These are phyloP conservation scores for Phylloporus rhodoxanthus DNA, from an alignment of 768 basidiomycete species.

Conservation along the genomic window DNA sequence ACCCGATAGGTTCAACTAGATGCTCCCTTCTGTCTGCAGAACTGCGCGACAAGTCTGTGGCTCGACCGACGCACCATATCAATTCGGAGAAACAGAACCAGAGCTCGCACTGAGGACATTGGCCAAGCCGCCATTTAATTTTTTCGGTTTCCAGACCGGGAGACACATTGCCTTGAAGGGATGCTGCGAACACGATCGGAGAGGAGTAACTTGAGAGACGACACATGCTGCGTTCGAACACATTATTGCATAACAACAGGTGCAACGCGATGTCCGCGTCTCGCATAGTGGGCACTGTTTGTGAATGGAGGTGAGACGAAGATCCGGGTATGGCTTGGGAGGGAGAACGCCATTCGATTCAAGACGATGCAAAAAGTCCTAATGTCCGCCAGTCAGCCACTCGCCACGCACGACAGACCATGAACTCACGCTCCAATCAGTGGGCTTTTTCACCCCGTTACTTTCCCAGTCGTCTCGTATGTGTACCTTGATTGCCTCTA, in stretches of 20 bases:
- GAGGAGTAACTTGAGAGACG: constrained; percentile 12
- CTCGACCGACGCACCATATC: constrained; percentile 22
- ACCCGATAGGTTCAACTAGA: constrained; percentile 10
- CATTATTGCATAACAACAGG: constrained; percentile 9
- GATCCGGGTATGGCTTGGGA: neutral
- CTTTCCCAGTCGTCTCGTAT: constrained; percentile 10
- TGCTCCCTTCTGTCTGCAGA: neutral
- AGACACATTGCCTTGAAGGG: constrained; percentile 4
- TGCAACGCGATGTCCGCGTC: constrained; percentile 6
- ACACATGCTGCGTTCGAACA: constrained; percentile 15
- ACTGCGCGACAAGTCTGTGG: neutral
- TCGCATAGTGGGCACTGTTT: constrained; percentile 14
- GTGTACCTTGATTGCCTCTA: constrained; percentile 11
- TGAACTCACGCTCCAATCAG: constrained; percentile 12
- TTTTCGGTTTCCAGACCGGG: constrained; percentile 1
- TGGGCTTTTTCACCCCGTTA: neutral
- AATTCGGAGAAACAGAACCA: constrained; percentile 21
- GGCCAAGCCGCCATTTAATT: neutral
- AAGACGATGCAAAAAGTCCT: constrained; percentile 21
- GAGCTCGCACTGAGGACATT: constrained; percentile 18
- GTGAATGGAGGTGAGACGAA: neutral
- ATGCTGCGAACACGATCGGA: constrained; percentile 16
- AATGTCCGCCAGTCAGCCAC: neutral
- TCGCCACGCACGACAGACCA: neutral
- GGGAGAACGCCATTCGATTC: constrained; percentile 2